Percentiles rank a stretch among this genome's conserved stretches.
Conservation (phyloP, 371 early-diverging fungal genomes). For the Fennellomyces sp. region DNA sequence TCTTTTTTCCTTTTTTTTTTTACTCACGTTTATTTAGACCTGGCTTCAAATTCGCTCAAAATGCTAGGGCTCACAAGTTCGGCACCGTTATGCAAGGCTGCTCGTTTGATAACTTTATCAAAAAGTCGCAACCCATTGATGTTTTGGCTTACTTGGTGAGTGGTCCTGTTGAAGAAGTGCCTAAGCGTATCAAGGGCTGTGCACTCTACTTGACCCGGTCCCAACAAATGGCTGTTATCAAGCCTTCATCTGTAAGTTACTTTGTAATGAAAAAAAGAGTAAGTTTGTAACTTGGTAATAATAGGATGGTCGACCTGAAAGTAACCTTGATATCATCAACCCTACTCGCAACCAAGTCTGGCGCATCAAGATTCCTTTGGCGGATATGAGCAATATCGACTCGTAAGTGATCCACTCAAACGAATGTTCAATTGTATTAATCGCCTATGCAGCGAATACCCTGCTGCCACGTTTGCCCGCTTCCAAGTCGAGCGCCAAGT, state of each 20-base stretch:
- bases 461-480: slow-evolving; percentile 46
- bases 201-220: slow-evolving; percentile 50
- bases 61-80: slow-evolving; percentile 17
- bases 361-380: slow-evolving; percentile 64
- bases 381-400: slow-evolving; percentile 46
- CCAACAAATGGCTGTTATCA: slow-evolving; percentile 62
- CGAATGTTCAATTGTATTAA: not conserved
- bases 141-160: slow-evolving; percentile 28
- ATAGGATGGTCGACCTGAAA: slow-evolving; percentile 67
- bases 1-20: too few relatives aligned
- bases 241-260: slow-evolving; percentile 36
- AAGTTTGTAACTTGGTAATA: not conserved
- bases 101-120: slow-evolving; percentile 28
- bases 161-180: slow-evolving; percentile 7
- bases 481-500: slow-evolving; percentile 55
- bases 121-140: slow-evolving; percentile 11
- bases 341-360: slow-evolving; percentile 57
- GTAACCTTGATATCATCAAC: slow-evolving; percentile 66
- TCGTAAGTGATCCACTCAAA: slow-evolving; percentile 18
- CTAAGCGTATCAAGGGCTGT: slow-evolving; percentile 47
- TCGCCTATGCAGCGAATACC: slow-evolving; percentile 12
- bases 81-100: slow-evolving; percentile 36
- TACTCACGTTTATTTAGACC: not conserved
- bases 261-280: not conserved
- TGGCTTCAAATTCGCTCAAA: slow-evolving; percentile 25